Percentiles rank a stretch among this genome's conserved stretches.
phyloP scores from a whole-genome alignment of 768 basidiomycete species.

The Tulasnella sp. region DNA sequence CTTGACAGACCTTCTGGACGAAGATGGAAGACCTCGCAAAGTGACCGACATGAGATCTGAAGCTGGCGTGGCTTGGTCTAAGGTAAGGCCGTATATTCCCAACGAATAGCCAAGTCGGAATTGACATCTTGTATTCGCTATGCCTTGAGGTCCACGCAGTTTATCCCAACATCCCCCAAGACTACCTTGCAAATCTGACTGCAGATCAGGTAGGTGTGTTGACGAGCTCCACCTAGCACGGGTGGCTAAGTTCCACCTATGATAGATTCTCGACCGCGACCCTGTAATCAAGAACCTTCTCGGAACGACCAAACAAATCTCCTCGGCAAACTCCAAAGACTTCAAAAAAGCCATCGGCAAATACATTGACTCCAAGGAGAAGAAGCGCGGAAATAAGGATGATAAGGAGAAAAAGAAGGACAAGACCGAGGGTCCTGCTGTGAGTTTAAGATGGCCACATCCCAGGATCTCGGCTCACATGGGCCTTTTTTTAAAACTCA shows the following conservation, averaged over 20 bases:
- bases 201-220: slow-evolving; percentile 41
- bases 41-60: slow-evolving; percentile 47
- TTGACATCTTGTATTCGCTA: neutral
- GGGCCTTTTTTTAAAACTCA: too few species aligned
- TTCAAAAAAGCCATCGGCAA: slow-evolving; percentile 49
- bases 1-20: slow-evolving; percentile 47
- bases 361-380: slow-evolving; percentile 56
- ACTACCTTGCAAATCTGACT: slow-evolving; percentile 39
- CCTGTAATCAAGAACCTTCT: slow-evolving; percentile 36
- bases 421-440: slow-evolving; percentile 29
- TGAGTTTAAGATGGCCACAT: slow-evolving; percentile 17
- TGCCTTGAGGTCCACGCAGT: slow-evolving; percentile 45
- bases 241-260: neutral
- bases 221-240: neutral
- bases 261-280: slow-evolving; percentile 6
- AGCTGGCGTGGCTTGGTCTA: slow-evolving; percentile 52
- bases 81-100: slow-evolving; percentile 30
- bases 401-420: slow-evolving; percentile 32
- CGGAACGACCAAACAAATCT: slow-evolving; percentile 44
- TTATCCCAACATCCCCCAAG: slow-evolving; percentile 42
- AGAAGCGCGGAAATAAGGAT: slow-evolving; percentile 33
- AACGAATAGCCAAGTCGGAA: neutral
- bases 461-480: neutral
- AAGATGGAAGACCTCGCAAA: slow-evolving; percentile 44
- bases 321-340: slow-evolving; percentile 38